phyloP scores from a whole-genome alignment of 148 eudicot species.

The Salicornia ramosissima region DNA sequence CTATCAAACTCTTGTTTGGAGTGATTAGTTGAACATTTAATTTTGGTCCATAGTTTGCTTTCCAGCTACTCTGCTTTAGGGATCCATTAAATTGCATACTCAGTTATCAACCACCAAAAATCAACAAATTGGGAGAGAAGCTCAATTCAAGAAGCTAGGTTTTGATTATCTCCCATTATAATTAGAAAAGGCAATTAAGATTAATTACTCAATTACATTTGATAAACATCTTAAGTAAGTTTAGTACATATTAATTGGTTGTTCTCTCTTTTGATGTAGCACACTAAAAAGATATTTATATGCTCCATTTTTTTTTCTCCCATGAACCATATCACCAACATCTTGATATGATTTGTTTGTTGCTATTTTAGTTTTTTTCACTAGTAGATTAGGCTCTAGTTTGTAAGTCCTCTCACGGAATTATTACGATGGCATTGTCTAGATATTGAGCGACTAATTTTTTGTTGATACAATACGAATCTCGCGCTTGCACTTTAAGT shows the following conservation, averaged over 20 bases:
- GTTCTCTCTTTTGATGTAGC: slow-evolving; percentile 2
- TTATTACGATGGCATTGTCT: too few relatives aligned
- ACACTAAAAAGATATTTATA: too few relatives aligned
- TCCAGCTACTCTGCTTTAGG: neutral
- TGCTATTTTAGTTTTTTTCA: too few relatives aligned
- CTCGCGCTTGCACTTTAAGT: too few relatives aligned
- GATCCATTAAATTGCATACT: neutral
- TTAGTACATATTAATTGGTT: slow-evolving; percentile 10
- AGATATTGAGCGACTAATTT: too few relatives aligned
- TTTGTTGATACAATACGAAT: too few relatives aligned
- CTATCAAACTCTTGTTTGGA: neutral
- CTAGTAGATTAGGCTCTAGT: too few relatives aligned
- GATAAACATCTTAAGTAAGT: neutral
- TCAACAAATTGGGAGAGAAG: neutral
- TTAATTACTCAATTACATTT: neutral
- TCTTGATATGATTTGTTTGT: too few relatives aligned
- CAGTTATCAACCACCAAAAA: neutral
- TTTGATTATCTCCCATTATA: neutral
- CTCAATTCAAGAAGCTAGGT: neutral
- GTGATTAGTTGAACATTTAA: neutral
- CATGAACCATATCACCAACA: too few relatives aligned
- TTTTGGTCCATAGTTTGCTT: neutral
- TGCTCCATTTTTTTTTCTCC: too few relatives aligned
- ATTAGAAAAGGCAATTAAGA: neutral
- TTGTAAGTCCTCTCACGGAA: too few relatives aligned